These are phyloP conservation scores for Bipolaris cookei DNA, from an alignment of 2,329 filamentous ascomycete genomes.

Conservation along the genomic window DNA sequence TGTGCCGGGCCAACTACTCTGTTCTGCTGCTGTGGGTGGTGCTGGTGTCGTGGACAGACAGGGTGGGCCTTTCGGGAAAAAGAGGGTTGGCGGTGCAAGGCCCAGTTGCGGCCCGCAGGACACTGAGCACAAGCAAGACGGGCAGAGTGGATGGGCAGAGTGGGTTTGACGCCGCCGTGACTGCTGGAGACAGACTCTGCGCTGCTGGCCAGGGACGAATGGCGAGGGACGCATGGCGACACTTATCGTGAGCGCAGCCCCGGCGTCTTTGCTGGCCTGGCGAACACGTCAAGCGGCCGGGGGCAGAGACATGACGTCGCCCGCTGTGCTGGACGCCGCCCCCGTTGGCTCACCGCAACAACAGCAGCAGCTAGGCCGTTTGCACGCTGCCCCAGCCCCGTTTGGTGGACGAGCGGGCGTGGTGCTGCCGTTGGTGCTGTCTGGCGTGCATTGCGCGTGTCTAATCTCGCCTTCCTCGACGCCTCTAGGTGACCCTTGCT, in stretches of 20 bases:
- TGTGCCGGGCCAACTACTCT: too few relatives aligned
- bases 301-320: conserved; percentile 7
- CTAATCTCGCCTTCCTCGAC: neutral
- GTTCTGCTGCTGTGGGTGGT: neutral
- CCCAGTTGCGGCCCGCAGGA: conserved; percentile 10
- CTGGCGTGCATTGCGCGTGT: neutral
- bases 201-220: neutral
- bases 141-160: neutral
- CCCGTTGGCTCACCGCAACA: conserved; percentile 9
- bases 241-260: conserved; percentile 5
- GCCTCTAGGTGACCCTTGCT: conserved; percentile 9
- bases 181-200: too few relatives aligned
- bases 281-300: conserved; percentile 14
- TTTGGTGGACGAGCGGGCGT: neutral
- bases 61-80: neutral
- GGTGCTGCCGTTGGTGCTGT: neutral
- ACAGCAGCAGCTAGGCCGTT: neutral
- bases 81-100: conserved; percentile 5
- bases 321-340: neutral
- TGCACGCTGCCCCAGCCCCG: neutral
- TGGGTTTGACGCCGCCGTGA: neutral
- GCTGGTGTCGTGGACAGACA: neutral
- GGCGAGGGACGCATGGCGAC: neutral
- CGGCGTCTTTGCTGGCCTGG: conserved; percentile 8
- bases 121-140: neutral